These are phyloP conservation scores for Daldinia loculata DNA, from an alignment of 495 filamentous ascomycete genomes.

Conservation along the genomic window DNA sequence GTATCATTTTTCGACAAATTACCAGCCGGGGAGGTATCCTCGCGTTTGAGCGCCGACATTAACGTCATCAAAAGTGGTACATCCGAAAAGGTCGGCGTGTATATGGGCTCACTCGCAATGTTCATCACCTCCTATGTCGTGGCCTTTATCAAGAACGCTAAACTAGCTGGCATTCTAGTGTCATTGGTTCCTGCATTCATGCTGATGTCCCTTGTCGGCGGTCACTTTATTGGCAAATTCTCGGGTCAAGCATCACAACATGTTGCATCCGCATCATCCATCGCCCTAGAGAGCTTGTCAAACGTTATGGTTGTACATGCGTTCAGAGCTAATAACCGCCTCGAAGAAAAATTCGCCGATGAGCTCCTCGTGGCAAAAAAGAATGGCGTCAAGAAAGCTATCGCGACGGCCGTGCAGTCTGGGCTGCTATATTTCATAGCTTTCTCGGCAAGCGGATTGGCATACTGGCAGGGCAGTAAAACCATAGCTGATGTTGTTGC, in stretches of 20 bases:
- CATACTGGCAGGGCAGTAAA: conserved; percentile 71
- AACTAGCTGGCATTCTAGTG: conserved; percentile 62
- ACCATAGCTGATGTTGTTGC: conserved; percentile 60
- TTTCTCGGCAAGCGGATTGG: conserved; percentile 69
- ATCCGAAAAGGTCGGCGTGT: conserved; percentile 73
- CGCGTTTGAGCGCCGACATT: conserved; percentile 67
- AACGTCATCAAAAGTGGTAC: conserved; percentile 69
- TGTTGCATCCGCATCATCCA: conserved; percentile 48
- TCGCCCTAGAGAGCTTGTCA: conserved; percentile 57
- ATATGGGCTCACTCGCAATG: conserved; percentile 65
- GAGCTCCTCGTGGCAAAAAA: conserved; percentile 57
- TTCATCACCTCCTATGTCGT: conserved; percentile 72
- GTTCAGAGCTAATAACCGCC: conserved; percentile 52
- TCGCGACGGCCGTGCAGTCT: conserved; percentile 67
- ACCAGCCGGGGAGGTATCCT: conserved; percentile 68
- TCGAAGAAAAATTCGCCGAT: conserved; percentile 63
- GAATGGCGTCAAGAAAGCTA: conserved; percentile 66
- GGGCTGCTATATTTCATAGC: conserved; percentile 73
- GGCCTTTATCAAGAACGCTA: conserved; percentile 67
- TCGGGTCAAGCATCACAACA: conserved; percentile 60
- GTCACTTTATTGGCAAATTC: conserved; percentile 68
- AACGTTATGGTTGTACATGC: conserved; percentile 62
- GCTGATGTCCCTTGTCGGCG: conserved; percentile 69
- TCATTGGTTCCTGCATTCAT: conserved; percentile 72
- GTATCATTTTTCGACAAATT: conserved; percentile 67